Conservation (phyloP, 441 rosid genomes). For the Croton setiger region DNA sequence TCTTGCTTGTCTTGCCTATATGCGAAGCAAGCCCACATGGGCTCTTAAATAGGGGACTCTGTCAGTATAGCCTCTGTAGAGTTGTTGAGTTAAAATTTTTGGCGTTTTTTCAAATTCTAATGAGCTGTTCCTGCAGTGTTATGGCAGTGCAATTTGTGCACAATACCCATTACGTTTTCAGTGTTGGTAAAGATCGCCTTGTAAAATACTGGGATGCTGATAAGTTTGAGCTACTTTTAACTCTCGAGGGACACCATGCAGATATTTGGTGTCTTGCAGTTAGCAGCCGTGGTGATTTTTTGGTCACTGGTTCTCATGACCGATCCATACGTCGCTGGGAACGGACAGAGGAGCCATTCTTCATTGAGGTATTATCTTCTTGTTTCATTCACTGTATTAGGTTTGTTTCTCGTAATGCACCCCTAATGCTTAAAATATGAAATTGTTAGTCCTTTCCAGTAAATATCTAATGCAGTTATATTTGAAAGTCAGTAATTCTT, state of each 20-base stretch:
- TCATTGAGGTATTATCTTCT: constrained; percentile 63
- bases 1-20: no score
- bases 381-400: constrained; percentile 1
- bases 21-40: no score
- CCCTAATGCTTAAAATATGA: not conserved
- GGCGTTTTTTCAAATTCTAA: constrained; percentile 24
- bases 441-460: not conserved
- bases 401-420: not conserved
- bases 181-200: constrained; percentile 86
- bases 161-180: constrained; percentile 88
- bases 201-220: constrained; percentile 99
- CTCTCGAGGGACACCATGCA: constrained; percentile 94
- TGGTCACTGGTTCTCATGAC: constrained; percentile 97
- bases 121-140: constrained; percentile 51
- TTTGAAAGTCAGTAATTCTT: not conserved
- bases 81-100: not conserved
- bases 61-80: constrained; percentile 5
- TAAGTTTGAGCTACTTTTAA: constrained; percentile 88
- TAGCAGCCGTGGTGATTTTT: constrained; percentile 84
- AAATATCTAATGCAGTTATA: not conserved
- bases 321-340: constrained; percentile 98
- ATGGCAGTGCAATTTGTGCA: constrained; percentile 89
- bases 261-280: constrained; percentile 91
- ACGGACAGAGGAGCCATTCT: constrained; percentile 93
- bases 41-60: no score